A percentile compares a stretch with the other conserved stretches of the same genome.
Conservation (phyloP, 2,329 filamentous ascomycete species). For the Neonectria sp. region DNA sequence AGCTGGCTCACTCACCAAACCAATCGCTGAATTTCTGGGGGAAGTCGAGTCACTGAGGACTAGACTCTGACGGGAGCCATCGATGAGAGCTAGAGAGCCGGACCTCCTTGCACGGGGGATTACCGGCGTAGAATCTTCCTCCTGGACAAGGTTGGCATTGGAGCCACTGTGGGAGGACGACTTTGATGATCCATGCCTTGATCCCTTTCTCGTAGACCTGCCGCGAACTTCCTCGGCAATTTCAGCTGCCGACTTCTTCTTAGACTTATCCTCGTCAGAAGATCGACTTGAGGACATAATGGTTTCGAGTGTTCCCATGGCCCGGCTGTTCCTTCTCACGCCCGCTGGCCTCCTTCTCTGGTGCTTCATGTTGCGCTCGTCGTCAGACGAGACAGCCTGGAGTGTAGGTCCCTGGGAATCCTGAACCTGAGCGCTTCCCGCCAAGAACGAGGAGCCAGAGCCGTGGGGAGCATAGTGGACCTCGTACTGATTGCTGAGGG, state of each 20-base stretch:
- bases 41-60: constrained; percentile 46
- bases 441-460: constrained; percentile 65
- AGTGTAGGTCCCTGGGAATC: constrained; percentile 66
- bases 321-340: constrained; percentile 64
- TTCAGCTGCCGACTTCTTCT: constrained; percentile 71
- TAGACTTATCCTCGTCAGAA: constrained; percentile 73
- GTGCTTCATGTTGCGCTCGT: constrained; percentile 62
- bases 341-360: constrained; percentile 59
- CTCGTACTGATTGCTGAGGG: constrained; percentile 77
- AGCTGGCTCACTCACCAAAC: constrained; percentile 70
- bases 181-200: constrained; percentile 51
- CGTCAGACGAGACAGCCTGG: constrained; percentile 71
- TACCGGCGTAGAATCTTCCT: constrained; percentile 38
- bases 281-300: constrained; percentile 78
- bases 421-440: constrained; percentile 49
- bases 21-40: constrained; percentile 55
- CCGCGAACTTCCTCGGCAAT: constrained; percentile 69
- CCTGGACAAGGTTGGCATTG: constrained; percentile 44
- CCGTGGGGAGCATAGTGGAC: constrained; percentile 76
- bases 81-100: constrained; percentile 56
- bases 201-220: constrained; percentile 58
- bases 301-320: constrained; percentile 75
- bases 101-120: constrained; percentile 47
- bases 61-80: constrained; percentile 54
- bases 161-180: constrained; percentile 49